A percentile compares a stretch with the other conserved stretches of the same genome.
phyloP scores from a whole-genome alignment of 2,329 filamentous ascomycete species.

The Cytospora piceicola region DNA sequence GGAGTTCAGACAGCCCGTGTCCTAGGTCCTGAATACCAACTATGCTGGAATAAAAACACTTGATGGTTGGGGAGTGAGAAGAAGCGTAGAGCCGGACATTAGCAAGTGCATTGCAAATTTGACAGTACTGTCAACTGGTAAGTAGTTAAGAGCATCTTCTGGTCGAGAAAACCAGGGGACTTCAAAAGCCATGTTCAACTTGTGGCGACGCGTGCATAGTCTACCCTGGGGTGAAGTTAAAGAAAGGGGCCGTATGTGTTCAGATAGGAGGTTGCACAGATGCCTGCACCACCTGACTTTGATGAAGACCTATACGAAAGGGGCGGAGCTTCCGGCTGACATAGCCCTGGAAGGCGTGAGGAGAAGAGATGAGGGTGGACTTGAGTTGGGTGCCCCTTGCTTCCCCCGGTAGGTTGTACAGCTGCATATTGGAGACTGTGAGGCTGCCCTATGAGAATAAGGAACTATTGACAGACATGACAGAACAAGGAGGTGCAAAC shows the following conservation, averaged over 20 bases:
- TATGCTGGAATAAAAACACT: no score
- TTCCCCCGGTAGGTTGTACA: no score
- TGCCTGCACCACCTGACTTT: neutral
- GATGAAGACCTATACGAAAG: neutral
- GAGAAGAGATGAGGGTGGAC: neutral
- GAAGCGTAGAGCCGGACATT: no score
- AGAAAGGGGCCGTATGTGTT: neutral
- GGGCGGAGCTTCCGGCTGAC: neutral
- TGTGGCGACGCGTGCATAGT: no score
- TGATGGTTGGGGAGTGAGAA: no score
- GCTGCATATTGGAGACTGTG: neutral
- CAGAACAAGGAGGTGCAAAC: neutral
- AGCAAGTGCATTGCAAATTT: no score
- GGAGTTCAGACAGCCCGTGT: neutral
- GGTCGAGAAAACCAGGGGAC: no score
- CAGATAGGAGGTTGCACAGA: neutral
- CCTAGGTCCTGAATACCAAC: no score
- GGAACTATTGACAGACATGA: neutral
- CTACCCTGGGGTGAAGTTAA: neutral
- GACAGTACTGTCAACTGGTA: no score
- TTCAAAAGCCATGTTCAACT: no score
- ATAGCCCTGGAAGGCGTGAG: neutral
- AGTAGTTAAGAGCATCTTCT: no score
- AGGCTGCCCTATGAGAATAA: neutral
- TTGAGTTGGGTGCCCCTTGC: neutral